phyloP scores from a whole-genome alignment of 106 monocot genomes.

The Dendrobium officinale region DNA sequence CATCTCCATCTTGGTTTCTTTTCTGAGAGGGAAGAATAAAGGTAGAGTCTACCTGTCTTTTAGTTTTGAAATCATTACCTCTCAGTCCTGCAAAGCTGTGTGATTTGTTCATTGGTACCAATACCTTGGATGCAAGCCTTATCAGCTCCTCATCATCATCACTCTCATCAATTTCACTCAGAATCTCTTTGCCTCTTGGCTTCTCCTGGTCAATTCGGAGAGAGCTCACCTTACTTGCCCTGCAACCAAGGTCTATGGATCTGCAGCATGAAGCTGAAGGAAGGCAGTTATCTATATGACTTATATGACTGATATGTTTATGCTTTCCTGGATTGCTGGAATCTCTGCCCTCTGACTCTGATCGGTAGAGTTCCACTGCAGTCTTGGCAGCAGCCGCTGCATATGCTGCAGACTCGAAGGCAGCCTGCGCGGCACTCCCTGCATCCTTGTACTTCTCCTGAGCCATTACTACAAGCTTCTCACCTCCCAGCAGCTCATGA shows the following conservation, averaged over 20 bases:
- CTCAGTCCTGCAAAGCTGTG: not conserved
- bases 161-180: conserved; percentile 4
- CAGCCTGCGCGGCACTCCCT: conserved; percentile 60
- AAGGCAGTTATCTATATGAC: not conserved
- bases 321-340: not conserved
- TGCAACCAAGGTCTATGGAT: not conserved
- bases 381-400: conserved; percentile 69
- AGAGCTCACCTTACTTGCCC: not conserved
- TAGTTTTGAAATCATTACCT: not conserved
- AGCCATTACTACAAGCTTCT: not conserved
- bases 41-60: not conserved
- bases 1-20: not conserved
- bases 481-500: not conserved
- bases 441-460: conserved; percentile 30
- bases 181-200: not conserved
- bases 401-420: conserved; percentile 56
- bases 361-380: conserved; percentile 51
- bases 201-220: not conserved
- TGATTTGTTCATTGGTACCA: not conserved
- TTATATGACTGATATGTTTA: not conserved
- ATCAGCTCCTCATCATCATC: conserved; percentile 6
- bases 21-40: no score
- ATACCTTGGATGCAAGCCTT: not conserved
- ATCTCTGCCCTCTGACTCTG: conserved; percentile 18
- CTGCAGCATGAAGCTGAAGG: conserved; percentile 12